A percentile compares a stretch with the other conserved stretches of the same genome.
Conservation (phyloP, 306 rosid genomes). For the Albizia julibrissin region DNA sequence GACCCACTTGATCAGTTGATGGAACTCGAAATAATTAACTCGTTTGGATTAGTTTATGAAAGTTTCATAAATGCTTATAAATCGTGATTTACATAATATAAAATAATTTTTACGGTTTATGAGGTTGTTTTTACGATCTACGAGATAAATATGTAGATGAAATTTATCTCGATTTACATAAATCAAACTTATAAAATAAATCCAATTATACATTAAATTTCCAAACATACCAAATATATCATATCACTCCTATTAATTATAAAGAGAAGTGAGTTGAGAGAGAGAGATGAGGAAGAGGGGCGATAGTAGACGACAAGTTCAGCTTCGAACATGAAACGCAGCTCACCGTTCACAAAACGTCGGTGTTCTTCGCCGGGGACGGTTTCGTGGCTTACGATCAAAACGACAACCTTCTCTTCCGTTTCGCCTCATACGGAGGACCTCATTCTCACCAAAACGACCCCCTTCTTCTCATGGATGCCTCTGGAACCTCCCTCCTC, state of each 20-base stretch:
- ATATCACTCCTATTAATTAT: not conserved
- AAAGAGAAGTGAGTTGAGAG: not conserved
- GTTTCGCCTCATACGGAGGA: slow-evolving; percentile 33
- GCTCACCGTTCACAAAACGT: slow-evolving; percentile 42
- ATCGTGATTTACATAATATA: too few species aligned
- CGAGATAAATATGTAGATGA: too few species aligned
- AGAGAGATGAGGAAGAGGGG: slow-evolving; percentile 17
- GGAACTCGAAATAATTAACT: too few species aligned
- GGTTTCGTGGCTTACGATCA: slow-evolving; percentile 38
- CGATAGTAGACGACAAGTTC: slow-evolving; percentile 31
- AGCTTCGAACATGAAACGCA: slow-evolving; percentile 25
- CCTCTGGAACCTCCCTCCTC: slow-evolving; percentile 29
- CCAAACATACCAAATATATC: too few species aligned
- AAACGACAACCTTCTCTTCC: slow-evolving; percentile 23
- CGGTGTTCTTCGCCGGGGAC: slow-evolving; percentile 37
- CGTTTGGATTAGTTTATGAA: too few species aligned
- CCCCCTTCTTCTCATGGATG: slow-evolving; percentile 37
- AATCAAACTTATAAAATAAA: too few species aligned
- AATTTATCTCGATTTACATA: too few species aligned
- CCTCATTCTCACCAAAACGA: slow-evolving; percentile 25
- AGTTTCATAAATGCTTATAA: too few species aligned
- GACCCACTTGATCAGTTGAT: not conserved
- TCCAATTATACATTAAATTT: too few species aligned
- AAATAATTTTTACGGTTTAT: too few species aligned
- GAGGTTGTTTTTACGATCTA: too few species aligned